Evolutionary conservation across 163 green algal genomes (phyloP), one percentile per base, ranked within the genome.

Genomic region (Trebouxia gelatinosa): DNA sequence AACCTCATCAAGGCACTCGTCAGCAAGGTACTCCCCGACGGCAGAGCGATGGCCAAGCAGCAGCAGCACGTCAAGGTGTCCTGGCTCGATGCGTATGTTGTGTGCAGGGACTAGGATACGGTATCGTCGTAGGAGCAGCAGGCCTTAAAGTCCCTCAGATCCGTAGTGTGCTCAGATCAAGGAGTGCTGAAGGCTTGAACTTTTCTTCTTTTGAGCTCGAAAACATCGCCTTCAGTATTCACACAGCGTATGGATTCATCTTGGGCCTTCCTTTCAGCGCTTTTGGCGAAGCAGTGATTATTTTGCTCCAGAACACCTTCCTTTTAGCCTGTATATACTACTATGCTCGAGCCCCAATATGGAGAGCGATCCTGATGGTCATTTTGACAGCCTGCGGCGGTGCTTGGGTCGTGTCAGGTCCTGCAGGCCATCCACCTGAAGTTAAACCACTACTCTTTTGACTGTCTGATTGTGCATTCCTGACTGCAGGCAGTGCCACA

Each of bases 91-190:
- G n/a, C n/a, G n/a, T 23, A 2, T 28, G 23, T 19, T 59, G 19
- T 59, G 26, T 68, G 78, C 85, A 96, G 90, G 81, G 67, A n/a
- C 82, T 97, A 61, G 91, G 93, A 3, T 93, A 93, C 31, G 87
- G 71, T 21, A 96, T 97, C 70, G 74, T 97, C 2, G 82, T 78
- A 0, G 89, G 85, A 11, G 88, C 91, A 23, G 90, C 77, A 54
- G 80, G 97, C 3, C 87, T 95, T 5, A 98, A 98, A 78, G 68
- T 97, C 65, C 93, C 93, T 16, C 93, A 98, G 87, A 92, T 97
- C 66, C 37, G 90, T 26, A 79, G 85, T 2, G 83, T 97, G 6
- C 29, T 88, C 2, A 79, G 81, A n/a, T 83, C 86, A 1, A 74
- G 80, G 32, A 94, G 86, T 64, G 92, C 93, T 0, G 86, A 91